These are phyloP conservation scores for Globisporangium takayamanum DNA, from an alignment of 352 stramenopile species.

Conservation along the genomic window DNA sequence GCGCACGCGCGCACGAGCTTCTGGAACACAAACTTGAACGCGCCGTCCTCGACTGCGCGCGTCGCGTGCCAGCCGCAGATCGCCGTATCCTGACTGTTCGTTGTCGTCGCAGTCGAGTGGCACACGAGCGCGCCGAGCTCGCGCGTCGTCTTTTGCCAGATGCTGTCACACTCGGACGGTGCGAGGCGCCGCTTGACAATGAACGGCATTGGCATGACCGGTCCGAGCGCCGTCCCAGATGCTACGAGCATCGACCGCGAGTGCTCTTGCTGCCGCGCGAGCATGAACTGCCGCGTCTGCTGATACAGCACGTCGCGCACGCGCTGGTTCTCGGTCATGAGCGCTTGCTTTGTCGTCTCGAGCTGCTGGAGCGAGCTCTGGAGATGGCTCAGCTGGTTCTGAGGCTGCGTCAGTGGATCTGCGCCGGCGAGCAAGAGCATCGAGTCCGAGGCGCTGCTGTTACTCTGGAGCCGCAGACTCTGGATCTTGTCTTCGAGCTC, in stretches of 20 bases:
- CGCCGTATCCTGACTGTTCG: not conserved
- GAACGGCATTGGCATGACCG: constrained; percentile 10
- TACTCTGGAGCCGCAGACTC: not conserved
- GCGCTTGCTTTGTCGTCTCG: constrained; percentile 1
- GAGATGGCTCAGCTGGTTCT: constrained; percentile 2
- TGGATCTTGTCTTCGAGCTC: constrained; percentile 14
- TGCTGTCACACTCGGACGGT: constrained; percentile 8
- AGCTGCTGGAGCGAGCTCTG: constrained; percentile 7
- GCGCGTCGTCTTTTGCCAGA: constrained; percentile 11
- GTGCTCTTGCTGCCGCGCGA: constrained; percentile 4
- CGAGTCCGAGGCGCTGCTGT: not conserved
- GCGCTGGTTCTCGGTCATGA: constrained; percentile 10
- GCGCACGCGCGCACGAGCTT: constrained; percentile 8
- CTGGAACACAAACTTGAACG: constrained; percentile 16
- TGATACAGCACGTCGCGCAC: constrained; percentile 5
- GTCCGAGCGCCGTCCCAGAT: not conserved
- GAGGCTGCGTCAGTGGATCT: not conserved
- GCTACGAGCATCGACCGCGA: constrained; percentile 6
- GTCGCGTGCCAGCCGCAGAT: constrained; percentile 14
- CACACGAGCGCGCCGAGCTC: constrained; percentile 5
- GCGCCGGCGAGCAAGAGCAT: too few relatives aligned
- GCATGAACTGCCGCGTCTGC: constrained; percentile 12
- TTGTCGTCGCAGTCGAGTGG: not conserved
- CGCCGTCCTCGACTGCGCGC: constrained; percentile 11
- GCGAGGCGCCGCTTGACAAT: constrained; percentile 11